Percentiles rank a stretch among this genome's conserved stretches.
Conservation (phyloP, 805 yeast genomes). For the Metschnikowia amazonensis region DNA sequence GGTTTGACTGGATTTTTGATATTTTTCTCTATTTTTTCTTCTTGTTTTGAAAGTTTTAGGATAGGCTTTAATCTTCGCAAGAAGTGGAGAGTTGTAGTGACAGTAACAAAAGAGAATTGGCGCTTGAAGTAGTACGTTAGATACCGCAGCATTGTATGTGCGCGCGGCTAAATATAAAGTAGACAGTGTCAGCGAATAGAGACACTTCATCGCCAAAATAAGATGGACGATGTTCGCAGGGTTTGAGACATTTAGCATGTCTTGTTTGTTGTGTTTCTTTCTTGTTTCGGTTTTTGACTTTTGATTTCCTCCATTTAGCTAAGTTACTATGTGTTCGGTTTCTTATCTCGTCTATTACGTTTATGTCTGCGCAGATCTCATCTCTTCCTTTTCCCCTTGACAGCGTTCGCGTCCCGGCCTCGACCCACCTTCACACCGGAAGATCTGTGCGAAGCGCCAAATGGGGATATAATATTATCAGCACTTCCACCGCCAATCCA, state of each 20-base stretch:
- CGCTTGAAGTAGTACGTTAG: neutral
- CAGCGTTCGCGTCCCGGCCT: slow-evolving; percentile 75
- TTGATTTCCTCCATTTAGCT: too few relatives aligned
- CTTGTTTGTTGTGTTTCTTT: neutral
- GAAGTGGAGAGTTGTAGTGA: neutral
- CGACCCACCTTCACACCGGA: slow-evolving; percentile 78
- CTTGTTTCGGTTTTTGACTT: neutral
- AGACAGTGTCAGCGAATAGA: neutral
- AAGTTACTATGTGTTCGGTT: neutral
- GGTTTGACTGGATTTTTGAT: neutral
- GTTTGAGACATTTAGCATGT: neutral
- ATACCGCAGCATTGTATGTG: slow-evolving; percentile 1
- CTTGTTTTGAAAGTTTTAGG: neutral
- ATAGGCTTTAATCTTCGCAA: neutral
- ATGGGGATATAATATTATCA: slow-evolving; percentile 85
- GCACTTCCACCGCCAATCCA: slow-evolving; percentile 97
- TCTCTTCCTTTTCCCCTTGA: slow-evolving; percentile 26
- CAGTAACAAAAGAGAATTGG: neutral
- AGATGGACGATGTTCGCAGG: neutral
- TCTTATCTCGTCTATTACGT: neutral
- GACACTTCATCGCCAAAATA: neutral
- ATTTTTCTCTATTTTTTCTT: too few relatives aligned
- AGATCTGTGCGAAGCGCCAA: slow-evolving; percentile 40
- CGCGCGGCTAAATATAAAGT: neutral
- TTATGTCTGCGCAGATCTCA: neutral